Base-by-base conservation (phyloP, 495 filamentous ascomycete species). In the Amniculicola lignicola region DNA sequence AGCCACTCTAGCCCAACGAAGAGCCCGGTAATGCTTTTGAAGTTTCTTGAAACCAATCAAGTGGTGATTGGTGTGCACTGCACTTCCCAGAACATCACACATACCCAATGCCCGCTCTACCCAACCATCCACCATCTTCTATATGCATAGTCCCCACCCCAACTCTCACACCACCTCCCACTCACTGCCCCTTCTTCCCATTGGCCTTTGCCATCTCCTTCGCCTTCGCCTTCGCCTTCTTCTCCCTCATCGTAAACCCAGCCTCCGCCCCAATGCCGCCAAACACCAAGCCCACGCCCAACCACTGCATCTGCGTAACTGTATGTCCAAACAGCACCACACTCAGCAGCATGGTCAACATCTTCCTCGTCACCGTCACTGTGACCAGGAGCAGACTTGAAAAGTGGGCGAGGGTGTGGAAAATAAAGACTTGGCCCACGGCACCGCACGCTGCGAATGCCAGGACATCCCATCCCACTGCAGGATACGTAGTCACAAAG, bases 341-440 rank as follows among this genome's bases (percentile, higher is more conserved):
- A 55, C 87, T 92, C 37, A 98, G 78, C 56, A 97, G 87, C 93
- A 98, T 98, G 54, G 90, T 96, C 67, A 96, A 78, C 94, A 98
- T 98, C 75, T 98, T 98, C 59, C 93, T 78, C 38, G 93, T 98
- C 10, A 98, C 93, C 1, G 91, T 98, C 0, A 98, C 90, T 9
- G 93, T 98, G 11, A 96, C 93, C 23, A 98, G 83, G 44, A 97
- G 78, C 51, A 98, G 77, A 7, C 86, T 90, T 28, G 88, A 93
- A 74, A 98, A 98, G 31, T 85, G 85, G 12, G 88, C 85, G 29
- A 98, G 79, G 0, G 94, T 96, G 73, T 95, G 90, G 78, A 96
- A 98, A 59, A 98, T 96, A 69, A 98, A 98, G 5, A 97, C 81
- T 74, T 98, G 93, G 5, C 93, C 93, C 11, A 98, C 72, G 24